Base-by-base conservation (phyloP, 768 basidiomycete genomes). In the Hydnomerulius pinastri region DNA sequence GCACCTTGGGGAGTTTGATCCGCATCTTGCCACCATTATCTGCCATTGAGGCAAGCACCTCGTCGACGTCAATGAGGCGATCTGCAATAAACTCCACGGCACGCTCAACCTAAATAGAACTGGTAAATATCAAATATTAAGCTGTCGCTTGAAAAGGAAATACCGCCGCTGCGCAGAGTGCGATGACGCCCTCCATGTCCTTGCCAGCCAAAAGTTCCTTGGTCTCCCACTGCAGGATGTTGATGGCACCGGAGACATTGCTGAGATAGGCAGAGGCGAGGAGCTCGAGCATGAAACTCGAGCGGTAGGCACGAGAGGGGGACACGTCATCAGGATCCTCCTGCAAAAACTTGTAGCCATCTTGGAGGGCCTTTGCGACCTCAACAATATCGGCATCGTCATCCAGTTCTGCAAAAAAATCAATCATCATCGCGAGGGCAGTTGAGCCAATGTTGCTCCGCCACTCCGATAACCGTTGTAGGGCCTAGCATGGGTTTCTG, bases 391-490 rank as follows among this genome's bases (percentile, higher is more conserved):
- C 50, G 11, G 17, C n/a, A 38, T 44, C 46, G 41, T 35, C 24
- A 42, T 18, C 13, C 5, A 28, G 18, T 17, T 36, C 17, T 17
- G 35, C 10, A 17, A 36, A 36, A 17, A 36, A 36, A 17, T 17
- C 35, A 17, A 17, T 36, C 17, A 36, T 36, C 35, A 36, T 15
- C 35, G 17, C 6, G 12, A 23, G 3, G 13, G 51, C 51, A 35
- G 51, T 48, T 15, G 46, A 53, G 27, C 51, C 39, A 21, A 53
- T 23, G 6, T 25, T 17, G 28, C 29, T 47, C 15, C 10, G 37
- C 51, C 51, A 53, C 27, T 46, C 45, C 21, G 37, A 20, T 12
- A 52, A 13, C 21, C 51, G 21, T 36, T 52, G 51, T 15, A 25
- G 20, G 20, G 27, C 38, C 51, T 52, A 13, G 7, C 17, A 52